Evolutionary conservation across 768 basidiomycete species (phyloP), one percentile per base, ranked within the genome.

Genomic region (Psilocybe subaeruginosa): DNA sequence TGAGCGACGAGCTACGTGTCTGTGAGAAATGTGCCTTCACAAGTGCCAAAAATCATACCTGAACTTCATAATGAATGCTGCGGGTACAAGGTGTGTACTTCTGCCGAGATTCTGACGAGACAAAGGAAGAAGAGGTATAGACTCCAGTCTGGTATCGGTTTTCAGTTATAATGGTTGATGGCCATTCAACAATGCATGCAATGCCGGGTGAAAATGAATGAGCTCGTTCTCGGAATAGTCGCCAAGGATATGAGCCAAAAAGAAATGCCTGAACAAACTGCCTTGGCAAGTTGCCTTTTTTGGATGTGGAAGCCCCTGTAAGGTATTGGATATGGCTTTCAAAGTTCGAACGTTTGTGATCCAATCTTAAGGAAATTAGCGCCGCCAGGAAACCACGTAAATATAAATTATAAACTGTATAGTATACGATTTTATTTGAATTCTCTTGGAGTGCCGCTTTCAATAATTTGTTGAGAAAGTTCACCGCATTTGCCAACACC

Each of bases 1-100:
- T 92, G 69, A 95, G 83, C 8, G 92, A 91, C 33, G 91, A 91
- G 68, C 91, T 92, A 57, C 0, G 58, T 41, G 53, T 43, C 14
- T n/a, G n/a, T 57, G 17, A 59, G 12, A 7, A 4, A 23, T 8
- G 47, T 33, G 58, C 17, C 8, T 49, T n/a, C 47, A 23, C 16
- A 49, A 41, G 16, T 33, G 35, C 8, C 30, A 37, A 27, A 48
- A 35, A 51, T 5, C 72, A 59, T 62, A 86, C 86, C 86, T 87
- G 70, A 87, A 88, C 71, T 86, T 88, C 86, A 88, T 88, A 43
- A 65, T 69, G 54, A 70, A 70, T 11, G 64, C 61, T 60, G 64
- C 62, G 57, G 66, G 67, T 59, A 68, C 54, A 58, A 64, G 63
- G 50, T 62, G 64, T 11, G 62, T 51, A 47, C 65, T 64, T 62